phyloP scores from a whole-genome alignment of 129 eudicot species.

The Mikania micrantha region DNA sequence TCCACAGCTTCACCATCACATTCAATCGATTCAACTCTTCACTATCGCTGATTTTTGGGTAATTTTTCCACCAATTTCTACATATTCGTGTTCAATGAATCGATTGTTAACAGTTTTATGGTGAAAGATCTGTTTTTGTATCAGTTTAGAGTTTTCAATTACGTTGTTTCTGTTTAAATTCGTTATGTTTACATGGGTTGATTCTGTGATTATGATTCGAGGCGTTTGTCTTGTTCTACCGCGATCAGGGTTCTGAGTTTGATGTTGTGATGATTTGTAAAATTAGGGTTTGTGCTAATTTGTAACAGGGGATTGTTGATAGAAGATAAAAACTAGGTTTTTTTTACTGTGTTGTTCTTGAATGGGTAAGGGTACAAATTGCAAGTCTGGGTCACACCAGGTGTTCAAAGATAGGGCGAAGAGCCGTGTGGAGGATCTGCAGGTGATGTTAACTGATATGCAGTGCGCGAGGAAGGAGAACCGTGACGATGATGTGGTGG shows the following conservation, averaged over 20 bases:
- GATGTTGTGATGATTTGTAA: background rate
- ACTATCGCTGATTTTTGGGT: conserved; percentile 11
- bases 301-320: conserved; percentile 24
- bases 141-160: conserved; percentile 1
- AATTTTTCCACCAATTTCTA: background rate
- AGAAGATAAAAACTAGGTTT: background rate
- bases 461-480: conserved; percentile 92
- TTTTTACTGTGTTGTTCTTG: background rate
- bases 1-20: no score
- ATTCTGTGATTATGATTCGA: conserved; percentile 6
- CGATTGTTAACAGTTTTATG: background rate
- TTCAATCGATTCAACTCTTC: no score
- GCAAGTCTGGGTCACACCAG: conserved; percentile 77
- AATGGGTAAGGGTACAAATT: conserved; percentile 75
- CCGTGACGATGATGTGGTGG: conserved; percentile 60
- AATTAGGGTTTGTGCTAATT: conserved; percentile 8
- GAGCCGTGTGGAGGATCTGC: conserved; percentile 89
- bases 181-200: background rate
- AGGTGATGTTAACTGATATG: conserved; percentile 71
- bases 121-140: background rate
- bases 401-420: conserved; percentile 83
- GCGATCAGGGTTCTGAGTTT: conserved; percentile 11
- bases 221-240: background rate
- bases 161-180: background rate
- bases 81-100: background rate